Evolutionary conservation across 2,329 filamentous ascomycete genomes (phyloP).

Genomic region (Bipolaris bicolor): DNA sequence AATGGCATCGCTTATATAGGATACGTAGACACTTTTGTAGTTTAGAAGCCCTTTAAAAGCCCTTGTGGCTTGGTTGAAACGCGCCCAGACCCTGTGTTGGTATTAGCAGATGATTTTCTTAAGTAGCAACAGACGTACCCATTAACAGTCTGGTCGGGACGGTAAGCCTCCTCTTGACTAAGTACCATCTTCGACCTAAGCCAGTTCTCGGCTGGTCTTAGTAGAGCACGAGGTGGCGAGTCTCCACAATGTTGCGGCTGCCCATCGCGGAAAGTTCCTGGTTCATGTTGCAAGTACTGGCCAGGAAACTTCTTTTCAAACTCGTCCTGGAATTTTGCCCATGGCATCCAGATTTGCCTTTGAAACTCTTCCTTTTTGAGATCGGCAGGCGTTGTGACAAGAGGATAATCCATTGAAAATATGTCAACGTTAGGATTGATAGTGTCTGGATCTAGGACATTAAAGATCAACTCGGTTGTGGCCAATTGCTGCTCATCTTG

Average conservation of each 20-base stretch:
- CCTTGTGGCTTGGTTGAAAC: conserved; percentile 72
- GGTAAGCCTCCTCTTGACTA: conserved; percentile 65
- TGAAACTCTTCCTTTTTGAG: conserved; percentile 27
- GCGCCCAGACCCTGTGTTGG: conserved; percentile 56
- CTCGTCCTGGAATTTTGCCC: conserved; percentile 50
- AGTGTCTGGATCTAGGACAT: conserved; percentile 50
- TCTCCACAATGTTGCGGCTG: conserved; percentile 24
- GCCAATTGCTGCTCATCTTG: conserved; percentile 7
- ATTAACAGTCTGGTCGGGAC: conserved; percentile 53
- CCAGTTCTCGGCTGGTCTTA: conserved; percentile 57
- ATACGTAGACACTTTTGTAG: conserved; percentile 66
- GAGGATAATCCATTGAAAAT: conserved; percentile 50
- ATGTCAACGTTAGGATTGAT: conserved; percentile 47
- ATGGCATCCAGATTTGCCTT: conserved; percentile 52
- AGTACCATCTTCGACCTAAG: conserved; percentile 68
- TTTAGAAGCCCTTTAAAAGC: conserved; percentile 77
- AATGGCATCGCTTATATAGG: conserved; percentile 66
- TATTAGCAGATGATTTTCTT: conserved; percentile 1
- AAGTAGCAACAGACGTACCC: conserved; percentile 55
- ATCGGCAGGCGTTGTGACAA: conserved; percentile 19
- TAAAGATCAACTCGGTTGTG: conserved; percentile 67
- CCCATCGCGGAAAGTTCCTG: conserved; percentile 5
- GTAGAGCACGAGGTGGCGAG: conserved; percentile 19
- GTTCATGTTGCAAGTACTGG: conserved; percentile 15
- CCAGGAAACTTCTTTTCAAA: conserved; percentile 47